Percentiles rank a stretch among this genome's conserved stretches.
Evolutionary conservation across 2,329 filamentous ascomycete genomes (phyloP).

Genomic region (Talaromyces piceae): DNA sequence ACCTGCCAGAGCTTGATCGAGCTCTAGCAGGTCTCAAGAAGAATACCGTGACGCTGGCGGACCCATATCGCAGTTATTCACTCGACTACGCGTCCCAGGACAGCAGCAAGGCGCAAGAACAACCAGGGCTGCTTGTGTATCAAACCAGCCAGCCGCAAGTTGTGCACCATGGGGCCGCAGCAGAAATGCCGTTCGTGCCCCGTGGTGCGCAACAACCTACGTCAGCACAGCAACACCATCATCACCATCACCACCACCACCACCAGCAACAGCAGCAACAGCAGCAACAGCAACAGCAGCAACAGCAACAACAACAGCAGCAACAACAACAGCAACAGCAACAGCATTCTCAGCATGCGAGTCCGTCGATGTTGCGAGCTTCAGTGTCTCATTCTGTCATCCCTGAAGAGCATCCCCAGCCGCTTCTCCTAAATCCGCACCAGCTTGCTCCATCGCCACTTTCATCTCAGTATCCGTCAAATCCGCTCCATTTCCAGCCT

Average conservation of each 20-base stretch:
- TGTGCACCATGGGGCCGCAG: slow-evolving; percentile 27
- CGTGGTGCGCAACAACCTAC: slow-evolving; percentile 24
- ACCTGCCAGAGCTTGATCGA: slow-evolving; percentile 58
- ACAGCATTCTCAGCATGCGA: slow-evolving; percentile 31
- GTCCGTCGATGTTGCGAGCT: slow-evolving; percentile 28
- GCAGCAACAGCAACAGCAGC: slow-evolving; percentile 37
- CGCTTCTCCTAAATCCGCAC: slow-evolving; percentile 24
- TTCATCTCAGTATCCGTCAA: slow-evolving; percentile 27
- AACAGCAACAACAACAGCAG: slow-evolving; percentile 21
- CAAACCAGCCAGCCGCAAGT: slow-evolving; percentile 40
- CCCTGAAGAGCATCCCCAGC: slow-evolving; percentile 25
- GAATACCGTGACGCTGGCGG: slow-evolving; percentile 63
- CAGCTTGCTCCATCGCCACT: slow-evolving; percentile 29
- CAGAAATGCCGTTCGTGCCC: slow-evolving; percentile 26
- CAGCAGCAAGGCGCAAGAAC: slow-evolving; percentile 57
- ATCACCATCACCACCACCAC: background rate
- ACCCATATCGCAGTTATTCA: slow-evolving; percentile 70
- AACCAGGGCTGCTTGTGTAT: slow-evolving; percentile 58
- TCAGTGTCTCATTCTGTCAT: slow-evolving; percentile 23
- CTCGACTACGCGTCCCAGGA: slow-evolving; percentile 65
- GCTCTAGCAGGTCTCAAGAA: slow-evolving; percentile 70
- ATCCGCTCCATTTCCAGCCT: slow-evolving; percentile 26
- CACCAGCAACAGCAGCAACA: too few relatives aligned
- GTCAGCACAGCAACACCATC: slow-evolving; percentile 35
- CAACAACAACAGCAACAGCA: slow-evolving; percentile 24